A percentile compares a stretch with the other conserved stretches of the same genome.
These are phyloP conservation scores for Cenococcum geophilum DNA, from an alignment of 495 filamentous ascomycete species.

Conservation along the genomic window DNA sequence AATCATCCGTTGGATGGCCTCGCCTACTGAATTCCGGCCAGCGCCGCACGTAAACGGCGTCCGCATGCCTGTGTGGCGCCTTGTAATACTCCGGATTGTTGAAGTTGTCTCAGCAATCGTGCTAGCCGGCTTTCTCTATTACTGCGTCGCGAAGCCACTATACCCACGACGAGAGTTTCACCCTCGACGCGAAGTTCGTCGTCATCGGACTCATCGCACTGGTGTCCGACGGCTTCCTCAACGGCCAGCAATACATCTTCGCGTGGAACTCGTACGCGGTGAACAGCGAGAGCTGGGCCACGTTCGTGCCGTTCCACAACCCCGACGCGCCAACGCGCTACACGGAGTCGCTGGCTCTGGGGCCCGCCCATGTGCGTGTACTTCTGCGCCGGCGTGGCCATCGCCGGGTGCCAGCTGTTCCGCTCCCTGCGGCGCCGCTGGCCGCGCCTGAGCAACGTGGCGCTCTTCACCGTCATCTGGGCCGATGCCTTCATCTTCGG, in stretches of 20 bases:
- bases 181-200: conserved; percentile 2
- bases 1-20: background rate
- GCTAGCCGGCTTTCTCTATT: background rate
- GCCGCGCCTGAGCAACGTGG: background rate
- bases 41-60: background rate
- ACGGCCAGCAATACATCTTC: conserved; percentile 7
- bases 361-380: conserved; percentile 5
- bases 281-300: background rate
- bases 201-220: background rate
- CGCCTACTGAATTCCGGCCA: background rate
- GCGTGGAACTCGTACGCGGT: conserved; percentile 6
- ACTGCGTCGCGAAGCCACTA: background rate
- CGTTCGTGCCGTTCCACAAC: background rate
- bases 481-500: background rate
- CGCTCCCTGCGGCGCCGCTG: background rate
- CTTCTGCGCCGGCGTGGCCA: conserved; percentile 4
- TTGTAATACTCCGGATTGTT: background rate
- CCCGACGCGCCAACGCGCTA: background rate
- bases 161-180: background rate
- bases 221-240: background rate
- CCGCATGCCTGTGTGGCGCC: background rate
- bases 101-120: background rate
- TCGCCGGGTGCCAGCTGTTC: background rate
- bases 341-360: background rate
- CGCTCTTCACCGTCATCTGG: background rate